Evolutionary conservation across 2,329 filamentous ascomycete species (phyloP).

Genomic region (Exophiala xenobiotica): DNA sequence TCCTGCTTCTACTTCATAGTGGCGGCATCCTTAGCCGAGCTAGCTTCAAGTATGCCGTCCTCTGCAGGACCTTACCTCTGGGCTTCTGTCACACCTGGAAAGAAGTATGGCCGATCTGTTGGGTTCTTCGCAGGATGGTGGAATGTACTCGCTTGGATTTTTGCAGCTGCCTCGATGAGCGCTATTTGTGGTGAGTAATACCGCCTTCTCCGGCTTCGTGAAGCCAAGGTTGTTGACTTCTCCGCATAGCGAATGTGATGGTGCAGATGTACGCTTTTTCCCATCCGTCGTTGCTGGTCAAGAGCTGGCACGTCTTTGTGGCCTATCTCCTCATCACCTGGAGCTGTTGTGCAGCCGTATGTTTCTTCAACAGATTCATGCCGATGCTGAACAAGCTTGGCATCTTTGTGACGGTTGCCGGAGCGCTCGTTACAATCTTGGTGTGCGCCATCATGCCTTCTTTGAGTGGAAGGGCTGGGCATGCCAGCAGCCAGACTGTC

Average conservation of each 20-base stretch:
- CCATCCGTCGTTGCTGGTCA: slow-evolving; percentile 51
- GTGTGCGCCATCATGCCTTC: slow-evolving; percentile 29
- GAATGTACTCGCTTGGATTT: slow-evolving; percentile 56
- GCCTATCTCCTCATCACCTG: slow-evolving; percentile 47
- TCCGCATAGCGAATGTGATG: slow-evolving; percentile 47
- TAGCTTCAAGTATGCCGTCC: slow-evolving; percentile 60
- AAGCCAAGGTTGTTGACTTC: too few species aligned
- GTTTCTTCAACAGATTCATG: slow-evolving; percentile 47
- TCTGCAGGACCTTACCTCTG: slow-evolving; percentile 61
- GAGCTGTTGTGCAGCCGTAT: slow-evolving; percentile 5
- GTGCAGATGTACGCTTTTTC: slow-evolving; percentile 61
- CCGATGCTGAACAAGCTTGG: slow-evolving; percentile 36
- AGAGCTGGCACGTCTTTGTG: slow-evolving; percentile 60
- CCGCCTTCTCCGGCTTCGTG: too few species aligned
- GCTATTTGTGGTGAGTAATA: slow-evolving; percentile 49
- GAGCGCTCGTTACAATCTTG: slow-evolving; percentile 48
- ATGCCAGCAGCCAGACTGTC: slow-evolving; percentile 36
- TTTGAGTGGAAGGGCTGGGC: not conserved
- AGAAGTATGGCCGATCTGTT: slow-evolving; percentile 51
- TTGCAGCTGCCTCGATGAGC: slow-evolving; percentile 58
- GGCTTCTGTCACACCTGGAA: slow-evolving; percentile 57
- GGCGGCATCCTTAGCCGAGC: slow-evolving; percentile 58
- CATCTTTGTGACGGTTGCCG: slow-evolving; percentile 50
- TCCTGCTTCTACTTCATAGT: slow-evolving; percentile 57
- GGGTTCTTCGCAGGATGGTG: slow-evolving; percentile 47